Evolutionary conservation across 768 basidiomycete genomes (phyloP), one percentile per base, ranked within the genome.

Genomic region (Suillus tomentosus): DNA sequence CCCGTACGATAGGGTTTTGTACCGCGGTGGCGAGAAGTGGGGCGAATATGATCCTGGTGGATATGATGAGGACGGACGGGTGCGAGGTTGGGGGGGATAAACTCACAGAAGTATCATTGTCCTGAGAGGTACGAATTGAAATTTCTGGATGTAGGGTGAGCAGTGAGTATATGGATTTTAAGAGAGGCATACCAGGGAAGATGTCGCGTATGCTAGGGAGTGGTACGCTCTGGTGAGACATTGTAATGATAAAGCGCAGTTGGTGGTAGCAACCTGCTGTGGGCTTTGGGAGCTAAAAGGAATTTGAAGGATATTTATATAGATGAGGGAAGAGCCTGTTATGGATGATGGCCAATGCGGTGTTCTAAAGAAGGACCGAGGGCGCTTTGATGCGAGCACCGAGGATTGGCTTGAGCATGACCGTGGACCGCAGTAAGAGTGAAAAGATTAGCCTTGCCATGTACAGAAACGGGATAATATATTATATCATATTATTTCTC

Each of bases 131-230:
- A 17, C 57, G 57, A 27, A 58, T 58, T 42, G 57, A 58, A 22
- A 58, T 58, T 42, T 58, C 57, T 58, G 19, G 1, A 58, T 2
- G 22, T 10, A 19, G 24, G 19, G 57, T 58, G 24, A 57, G 56
- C 6, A 40, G 56, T 11, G 4, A 6, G 7, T 37, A 37, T 3
- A 6, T 8, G 6, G 5, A 22, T 11, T 9, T 7, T 19, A 48
- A 37, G 60, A 24, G 34, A 37, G 34, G 24, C 76, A 50, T 66
- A 82, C 85, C 83, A 54, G 85, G 85, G 65, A 85, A 86, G 78
- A 85, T 82, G 65, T 85, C 83, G 24, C 80, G 78, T 40, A 85
- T 84, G 67, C 82, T 82, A 31, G 84, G 85, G 34, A 86, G 74
- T 2, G 79, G 73, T 1, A 76, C 71, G 9, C 66, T 66, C 1